Evolutionary conservation across 208 protist species (phyloP), one percentile per base, ranked within the genome.

Genomic region (Leishmania lainsoni): DNA sequence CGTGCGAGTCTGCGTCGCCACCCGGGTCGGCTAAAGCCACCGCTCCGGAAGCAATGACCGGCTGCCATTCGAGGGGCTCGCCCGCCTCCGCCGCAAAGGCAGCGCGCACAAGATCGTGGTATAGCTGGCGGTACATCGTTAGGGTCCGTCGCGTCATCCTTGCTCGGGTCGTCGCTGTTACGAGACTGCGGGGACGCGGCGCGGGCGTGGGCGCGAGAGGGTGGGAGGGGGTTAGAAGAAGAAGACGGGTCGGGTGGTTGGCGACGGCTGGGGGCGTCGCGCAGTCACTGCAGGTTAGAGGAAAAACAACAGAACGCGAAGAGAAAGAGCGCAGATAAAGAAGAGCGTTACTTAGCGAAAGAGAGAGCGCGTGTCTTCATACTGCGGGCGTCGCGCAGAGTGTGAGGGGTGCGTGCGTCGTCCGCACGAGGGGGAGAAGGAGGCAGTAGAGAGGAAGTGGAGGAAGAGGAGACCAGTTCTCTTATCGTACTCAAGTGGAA

Each of bases 101-200:
- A 51, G 78, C 78, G 42, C 51, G 48, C 29, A 80, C 39, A 6
- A 65, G 5, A 56, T 75, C 77, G 66, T 52, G 66, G 39, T 56
- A 63, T n/a, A 80, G 77, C 61, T 80, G 77, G 35, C 66, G 77
- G 66, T n/a, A 74, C 77, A 45, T 56, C 77, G 26, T 52, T 20
- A 75, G 66, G 66, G 77, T 80, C 32, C 66, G 77, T 35, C 32
- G 22, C 29, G 29, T 29, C 77, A 80, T 80, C n/a, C 10, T 39
- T 5, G 42, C 49, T 22, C 22, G 20, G 26, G 42, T 45, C 45
- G 35, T 39, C 35, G 35, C 35, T 39, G 35, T 39, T 39, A 39
- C 35, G 35, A 39, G 0, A 39, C 35, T 39, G 35, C 35, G 35
- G 35, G 35, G 35, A 39, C 35, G 35, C 35, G 35, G 35, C 14